Evolutionary conservation across 2,329 filamentous ascomycete species (phyloP).

Genomic region (Penicillium sp.): DNA sequence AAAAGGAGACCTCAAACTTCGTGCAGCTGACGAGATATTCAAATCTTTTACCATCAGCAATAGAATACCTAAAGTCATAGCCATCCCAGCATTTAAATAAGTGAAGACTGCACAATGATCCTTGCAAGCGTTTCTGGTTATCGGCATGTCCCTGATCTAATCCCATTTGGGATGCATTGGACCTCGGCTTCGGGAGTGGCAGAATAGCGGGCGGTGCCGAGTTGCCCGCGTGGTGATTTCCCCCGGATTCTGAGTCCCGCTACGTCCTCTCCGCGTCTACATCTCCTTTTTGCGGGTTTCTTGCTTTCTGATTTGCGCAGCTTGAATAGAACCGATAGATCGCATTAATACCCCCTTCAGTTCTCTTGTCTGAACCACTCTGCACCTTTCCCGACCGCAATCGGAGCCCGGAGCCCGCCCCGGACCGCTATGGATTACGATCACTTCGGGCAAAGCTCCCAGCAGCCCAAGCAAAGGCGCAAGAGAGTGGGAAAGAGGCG

Average conservation of each 20-base stretch:
- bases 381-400: conserved; percentile 23
- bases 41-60: background rate
- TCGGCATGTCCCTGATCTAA: conserved; percentile 2
- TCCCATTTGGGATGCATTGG: conserved; percentile 7
- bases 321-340: background rate
- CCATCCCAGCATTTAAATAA: background rate
- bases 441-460: conserved; percentile 37
- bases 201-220: conserved; percentile 35
- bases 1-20: background rate
- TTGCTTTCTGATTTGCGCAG: conserved; percentile 6
- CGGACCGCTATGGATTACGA: conserved; percentile 45
- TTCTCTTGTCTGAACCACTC: background rate
- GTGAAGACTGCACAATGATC: background rate
- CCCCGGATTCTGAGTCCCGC: conserved; percentile 33
- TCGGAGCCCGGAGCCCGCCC: conserved; percentile 7
- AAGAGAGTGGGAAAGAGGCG: conserved; percentile 48
- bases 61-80: background rate
- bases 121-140: background rate
- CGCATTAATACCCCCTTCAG: background rate
- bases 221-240: conserved; percentile 23
- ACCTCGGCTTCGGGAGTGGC: conserved; percentile 40
- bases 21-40: background rate
- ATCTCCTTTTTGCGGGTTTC: background rate
- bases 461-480: conserved; percentile 53
- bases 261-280: conserved; percentile 11